Percentiles rank a stretch among this genome's conserved stretches.
phyloP scores from a whole-genome alignment of 2,329 filamentous ascomycete species.

The Septoria petroselini region DNA sequence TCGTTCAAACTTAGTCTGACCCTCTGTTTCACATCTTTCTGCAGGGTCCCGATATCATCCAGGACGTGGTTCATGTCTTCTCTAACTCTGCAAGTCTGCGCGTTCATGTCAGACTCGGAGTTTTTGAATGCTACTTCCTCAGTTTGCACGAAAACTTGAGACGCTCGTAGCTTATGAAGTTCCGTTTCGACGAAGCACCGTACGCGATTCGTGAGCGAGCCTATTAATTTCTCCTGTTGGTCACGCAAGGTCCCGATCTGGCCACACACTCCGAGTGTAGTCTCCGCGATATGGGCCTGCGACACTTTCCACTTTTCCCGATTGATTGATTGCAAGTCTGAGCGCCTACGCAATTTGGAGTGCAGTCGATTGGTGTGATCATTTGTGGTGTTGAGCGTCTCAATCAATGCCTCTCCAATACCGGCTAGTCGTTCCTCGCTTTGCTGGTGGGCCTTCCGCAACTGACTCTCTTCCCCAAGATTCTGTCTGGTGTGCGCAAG shows the following conservation, averaged over 20 bases:
- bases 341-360: conserved; percentile 81
- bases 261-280: conserved; percentile 73
- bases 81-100: conserved; percentile 66
- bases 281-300: conserved; percentile 69
- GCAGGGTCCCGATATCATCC: conserved; percentile 82
- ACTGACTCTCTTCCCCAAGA: conserved; percentile 72
- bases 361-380: conserved; percentile 76
- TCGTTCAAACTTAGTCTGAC: conserved; percentile 82
- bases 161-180: conserved; percentile 65
- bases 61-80: conserved; percentile 88
- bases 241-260: conserved; percentile 69
- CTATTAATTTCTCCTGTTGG: conserved; percentile 69
- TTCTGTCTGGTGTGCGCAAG: conserved; percentile 71
- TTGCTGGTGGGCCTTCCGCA: conserved; percentile 79
- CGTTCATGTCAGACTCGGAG: conserved; percentile 65
- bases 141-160: conserved; percentile 66
- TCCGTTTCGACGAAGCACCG: conserved; percentile 72
- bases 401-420: conserved; percentile 72
- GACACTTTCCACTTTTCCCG: conserved; percentile 73
- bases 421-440: conserved; percentile 75
- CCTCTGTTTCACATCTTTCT: conserved; percentile 80
- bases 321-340: conserved; percentile 77
- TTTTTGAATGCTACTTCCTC: conserved; percentile 66
- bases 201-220: conserved; percentile 67
- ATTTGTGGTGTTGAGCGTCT: conserved; percentile 73